Percentiles rank a stretch among this genome's conserved stretches.
phyloP scores from a whole-genome alignment of 129 eudicot genomes.

The Flaveria ramosissima region DNA sequence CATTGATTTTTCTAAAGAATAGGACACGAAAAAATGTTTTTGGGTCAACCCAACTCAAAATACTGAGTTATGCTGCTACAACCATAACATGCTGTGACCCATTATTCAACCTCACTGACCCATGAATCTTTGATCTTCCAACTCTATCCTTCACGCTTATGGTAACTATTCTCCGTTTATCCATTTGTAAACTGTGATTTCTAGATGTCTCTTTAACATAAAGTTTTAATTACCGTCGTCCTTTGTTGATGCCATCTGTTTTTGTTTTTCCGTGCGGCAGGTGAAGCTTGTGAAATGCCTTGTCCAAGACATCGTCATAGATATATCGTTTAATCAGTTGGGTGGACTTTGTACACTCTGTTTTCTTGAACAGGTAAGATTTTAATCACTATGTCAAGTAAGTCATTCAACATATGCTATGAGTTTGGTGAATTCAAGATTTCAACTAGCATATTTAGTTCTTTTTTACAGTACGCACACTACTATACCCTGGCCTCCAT shows the following conservation, averaged over 20 bases:
- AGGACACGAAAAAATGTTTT: neutral
- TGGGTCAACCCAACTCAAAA: neutral
- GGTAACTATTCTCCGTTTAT: neutral
- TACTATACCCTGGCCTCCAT: neutral
- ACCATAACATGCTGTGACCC: neutral
- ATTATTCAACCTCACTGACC: neutral
- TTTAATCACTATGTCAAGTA: neutral
- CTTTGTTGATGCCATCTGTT: neutral
- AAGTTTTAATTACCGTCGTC: neutral
- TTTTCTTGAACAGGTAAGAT: constrained; percentile 92
- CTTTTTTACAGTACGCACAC: neutral
- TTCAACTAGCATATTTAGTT: neutral
- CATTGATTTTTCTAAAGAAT: neutral
- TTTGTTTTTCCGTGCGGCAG: constrained; percentile 46
- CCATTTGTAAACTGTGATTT: neutral
- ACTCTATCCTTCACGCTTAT: neutral
- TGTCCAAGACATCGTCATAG: constrained; percentile 72
- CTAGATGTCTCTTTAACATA: constrained; percentile 1
- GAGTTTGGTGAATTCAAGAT: neutral
- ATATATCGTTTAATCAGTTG: constrained; percentile 89
- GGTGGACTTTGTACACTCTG: constrained; percentile 94
- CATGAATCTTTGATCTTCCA: neutral
- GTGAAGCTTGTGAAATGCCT: constrained; percentile 94
- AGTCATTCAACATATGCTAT: constrained; percentile 13
- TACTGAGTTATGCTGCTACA: neutral